These are phyloP conservation scores for Tetracladium setigerum DNA, from an alignment of 495 filamentous ascomycete species.

Conservation along the genomic window DNA sequence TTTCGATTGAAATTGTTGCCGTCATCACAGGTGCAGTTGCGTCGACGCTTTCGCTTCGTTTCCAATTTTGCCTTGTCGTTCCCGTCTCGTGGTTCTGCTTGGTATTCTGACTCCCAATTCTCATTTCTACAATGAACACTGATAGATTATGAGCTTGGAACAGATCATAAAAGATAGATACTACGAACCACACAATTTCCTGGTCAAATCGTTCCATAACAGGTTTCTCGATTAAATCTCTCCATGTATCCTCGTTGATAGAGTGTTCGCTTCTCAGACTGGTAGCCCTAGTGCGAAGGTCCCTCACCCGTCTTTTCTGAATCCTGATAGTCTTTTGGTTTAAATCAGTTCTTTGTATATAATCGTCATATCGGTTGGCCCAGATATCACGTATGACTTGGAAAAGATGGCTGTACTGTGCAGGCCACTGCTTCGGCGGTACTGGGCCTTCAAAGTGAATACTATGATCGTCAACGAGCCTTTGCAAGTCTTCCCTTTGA, in stretches of 20 bases:
- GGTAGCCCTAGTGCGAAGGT: background rate
- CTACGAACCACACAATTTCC: slow-evolving; percentile 4
- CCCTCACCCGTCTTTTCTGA: slow-evolving; percentile 1
- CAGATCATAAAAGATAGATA: background rate
- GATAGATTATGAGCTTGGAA: background rate
- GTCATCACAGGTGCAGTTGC: background rate
- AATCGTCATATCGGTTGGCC: slow-evolving; percentile 6
- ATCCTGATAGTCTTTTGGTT: background rate
- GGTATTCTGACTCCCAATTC: slow-evolving; percentile 3
- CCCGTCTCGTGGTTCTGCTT: slow-evolving; percentile 1
- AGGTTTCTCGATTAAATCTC: background rate
- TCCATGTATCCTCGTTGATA: slow-evolving; percentile 8
- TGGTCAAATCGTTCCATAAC: background rate
- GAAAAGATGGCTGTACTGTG: slow-evolving; percentile 2
- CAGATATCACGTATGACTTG: slow-evolving; percentile 7
- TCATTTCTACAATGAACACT: slow-evolving; percentile 3
- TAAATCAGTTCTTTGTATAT: slow-evolving; percentile 5
- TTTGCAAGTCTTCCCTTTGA: background rate
- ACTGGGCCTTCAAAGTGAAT: slow-evolving; percentile 4
- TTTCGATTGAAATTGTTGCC: background rate
- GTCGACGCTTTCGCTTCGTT: background rate
- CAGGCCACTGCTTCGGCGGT: slow-evolving; percentile 3
- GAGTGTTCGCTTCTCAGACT: background rate
- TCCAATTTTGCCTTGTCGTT: slow-evolving; percentile 2
- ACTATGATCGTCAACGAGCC: background rate